phyloP scores from a whole-genome alignment of 1,284 basidiomycete genomes.

The Paramarasmius palmivorus region DNA sequence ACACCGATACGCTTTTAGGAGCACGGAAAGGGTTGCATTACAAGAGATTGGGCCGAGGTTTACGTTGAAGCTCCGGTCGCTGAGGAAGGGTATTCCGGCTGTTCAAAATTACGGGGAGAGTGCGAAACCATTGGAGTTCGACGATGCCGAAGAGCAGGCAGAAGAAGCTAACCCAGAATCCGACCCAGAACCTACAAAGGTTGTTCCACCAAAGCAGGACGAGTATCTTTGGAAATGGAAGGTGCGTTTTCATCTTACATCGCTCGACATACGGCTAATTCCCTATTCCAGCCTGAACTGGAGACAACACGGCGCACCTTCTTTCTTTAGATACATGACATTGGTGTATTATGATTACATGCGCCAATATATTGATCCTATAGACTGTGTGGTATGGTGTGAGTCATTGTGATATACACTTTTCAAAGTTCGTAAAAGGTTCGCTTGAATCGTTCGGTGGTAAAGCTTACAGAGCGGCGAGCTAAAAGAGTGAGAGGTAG shows the following conservation, averaged over 20 bases:
- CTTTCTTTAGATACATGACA: slow-evolving; percentile 52
- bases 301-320: slow-evolving; percentile 80
- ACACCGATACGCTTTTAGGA: slow-evolving; percentile 93
- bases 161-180: slow-evolving; percentile 18
- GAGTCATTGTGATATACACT: too few relatives aligned
- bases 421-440: too few relatives aligned
- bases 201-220: slow-evolving; percentile 59
- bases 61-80: slow-evolving; percentile 89
- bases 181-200: slow-evolving; percentile 19
- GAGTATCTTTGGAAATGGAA: slow-evolving; percentile 84
- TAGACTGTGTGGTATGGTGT: too few relatives aligned
- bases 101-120: slow-evolving; percentile 68
- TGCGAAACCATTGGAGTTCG: slow-evolving; percentile 62
- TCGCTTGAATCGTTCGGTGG: too few relatives aligned
- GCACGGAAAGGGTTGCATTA: slow-evolving; percentile 86
- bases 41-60: slow-evolving; percentile 99
- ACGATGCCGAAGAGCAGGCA: slow-evolving; percentile 36
- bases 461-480: too few relatives aligned
- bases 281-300: slow-evolving; percentile 60
- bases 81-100: slow-evolving; percentile 87
- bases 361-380: too few relatives aligned
- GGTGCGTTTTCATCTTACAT: slow-evolving; percentile 40
- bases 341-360: not conserved
- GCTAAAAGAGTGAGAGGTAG: too few relatives aligned
- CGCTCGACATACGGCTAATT: slow-evolving; percentile 12